Evolutionary conservation across 1,284 basidiomycete genomes (phyloP), one percentile per base, ranked within the genome.

Genomic region (Ganoderma resinaceum): DNA sequence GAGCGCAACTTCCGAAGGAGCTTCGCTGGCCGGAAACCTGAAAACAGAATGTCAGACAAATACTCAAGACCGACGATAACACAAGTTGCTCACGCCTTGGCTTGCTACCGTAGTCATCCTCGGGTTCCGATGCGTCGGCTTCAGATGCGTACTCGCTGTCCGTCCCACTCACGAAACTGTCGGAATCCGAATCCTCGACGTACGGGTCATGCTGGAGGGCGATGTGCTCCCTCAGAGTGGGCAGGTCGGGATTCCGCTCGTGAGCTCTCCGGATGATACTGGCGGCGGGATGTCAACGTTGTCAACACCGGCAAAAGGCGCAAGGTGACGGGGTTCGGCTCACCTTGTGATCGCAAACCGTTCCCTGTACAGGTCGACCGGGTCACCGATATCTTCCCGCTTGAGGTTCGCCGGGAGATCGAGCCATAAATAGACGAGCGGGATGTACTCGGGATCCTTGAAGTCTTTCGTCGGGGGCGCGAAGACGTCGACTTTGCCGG

Each of bases 361-460:
- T 38, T 61, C 60, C 60, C 43, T 31, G 8, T 46, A 61, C 31
- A 52, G 38, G 33, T 49, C n/a, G 9, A 62, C n/a, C 33, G 61
- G 61, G 35, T 49, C 46, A 11, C 31, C 31, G 8, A 52, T 62
- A 8, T 35, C 46, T 8, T 62, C 61, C 43, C 53, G 61, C 23
- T 62, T 62, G 33, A 52, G 43, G n/a, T 62, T 43, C 11, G 33
- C 61, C 2, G 20, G 11, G 29, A 62, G 43, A 52, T 62, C 46
- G 0, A 62, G 20, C 61, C 61, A 52, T 9, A 62, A 20, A 33
- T 52, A 20, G n/a, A 62, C 46, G 9, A 62, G 43, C 11, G 46
- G 61, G 4, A 55, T 55, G 18, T 31, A 33, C 52, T 55, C 52
- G 16, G 52, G 52, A 20, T 55, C 52, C 5, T 55, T 12, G 29